Base-by-base conservation (phyloP, 805 yeast genomes). In the Yarrowia sp. region DNA sequence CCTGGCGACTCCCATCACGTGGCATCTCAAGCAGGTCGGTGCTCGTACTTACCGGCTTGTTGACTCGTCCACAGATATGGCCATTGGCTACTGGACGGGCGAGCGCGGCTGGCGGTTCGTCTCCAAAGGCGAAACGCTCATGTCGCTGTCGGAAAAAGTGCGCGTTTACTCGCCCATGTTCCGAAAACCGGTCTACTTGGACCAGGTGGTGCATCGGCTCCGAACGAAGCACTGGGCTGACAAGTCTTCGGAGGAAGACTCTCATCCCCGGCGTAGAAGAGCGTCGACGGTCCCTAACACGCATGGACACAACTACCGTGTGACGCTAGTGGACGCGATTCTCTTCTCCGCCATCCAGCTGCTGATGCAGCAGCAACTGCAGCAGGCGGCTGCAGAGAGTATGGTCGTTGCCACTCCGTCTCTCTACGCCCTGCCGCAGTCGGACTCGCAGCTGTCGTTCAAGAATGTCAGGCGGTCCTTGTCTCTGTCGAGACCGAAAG, bases 401-500 rank as follows among this genome's bases (percentile, higher is more conserved):
- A 55, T 68, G 66, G 65, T 68, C n/a, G 66, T 69, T 65, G 68
- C 69, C n/a, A 55, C 69, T 9, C 48, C 67, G 38, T 33, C 68
- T 43, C 68, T 51, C 35, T 51, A 51, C 35, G 15, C 58, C 3
- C 18, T 51, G 33, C 58, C 58, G 13, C 58, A 51, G 58, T 36
- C 43, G 1, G 58, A 51, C 58, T 51, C 58, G 3, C 58, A 51
- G 58, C 58, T 51, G 35, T 36, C 43, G 4, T 51, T 51, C 43
- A 22, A 22, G 17, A 51, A 51, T 14, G 58, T 51, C 35, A 18
- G 58, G n/a, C 32, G 58, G 18, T 51, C 58, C 13, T 43, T 51
- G 32, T 22, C 33, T 17, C 35, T 51, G 35, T 51, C 58, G 1
- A 8, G 58, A n/a, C 58, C 58, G 0, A 51, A 36, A n/a, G 1